These are phyloP conservation scores for Boletus huronensis DNA, from an alignment of 768 basidiomycete species.

Conservation along the genomic window DNA sequence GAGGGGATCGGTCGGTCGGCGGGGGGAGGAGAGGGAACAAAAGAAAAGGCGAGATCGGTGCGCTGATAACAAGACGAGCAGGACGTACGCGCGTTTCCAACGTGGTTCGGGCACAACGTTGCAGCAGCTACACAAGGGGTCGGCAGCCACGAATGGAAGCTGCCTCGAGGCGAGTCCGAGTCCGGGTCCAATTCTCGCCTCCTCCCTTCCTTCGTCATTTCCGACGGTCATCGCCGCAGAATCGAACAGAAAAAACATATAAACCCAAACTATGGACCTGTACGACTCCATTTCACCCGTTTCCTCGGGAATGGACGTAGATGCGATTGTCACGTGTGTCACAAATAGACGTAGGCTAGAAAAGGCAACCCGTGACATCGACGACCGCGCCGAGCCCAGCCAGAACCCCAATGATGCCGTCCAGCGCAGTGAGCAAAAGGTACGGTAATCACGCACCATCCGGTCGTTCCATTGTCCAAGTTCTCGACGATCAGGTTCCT, in stretches of 20 bases:
- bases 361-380: neutral
- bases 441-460: neutral
- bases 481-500: slow-evolving; percentile 37
- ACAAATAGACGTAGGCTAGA: neutral
- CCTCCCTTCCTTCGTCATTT: neutral
- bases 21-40: slow-evolving; percentile 22
- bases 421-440: slow-evolving; percentile 18
- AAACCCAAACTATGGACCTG: neutral
- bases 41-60: slow-evolving; percentile 33
- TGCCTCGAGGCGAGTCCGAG: slow-evolving; percentile 36
- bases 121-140: slow-evolving; percentile 31
- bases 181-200: neutral
- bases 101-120: slow-evolving; percentile 47
- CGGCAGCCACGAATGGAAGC: slow-evolving; percentile 50
- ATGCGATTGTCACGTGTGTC: neutral
- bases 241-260: neutral
- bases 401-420: slow-evolving; percentile 9
- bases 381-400: neutral
- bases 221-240: neutral
- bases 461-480: neutral
- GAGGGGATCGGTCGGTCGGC: neutral
- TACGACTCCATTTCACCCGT: neutral
- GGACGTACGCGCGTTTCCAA: slow-evolving; percentile 58
- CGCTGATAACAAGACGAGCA: slow-evolving; percentile 27
- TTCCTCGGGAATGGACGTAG: neutral